Evolutionary conservation across 1,284 basidiomycete genomes (phyloP).

Genomic region (Leccinum subrobustum): DNA sequence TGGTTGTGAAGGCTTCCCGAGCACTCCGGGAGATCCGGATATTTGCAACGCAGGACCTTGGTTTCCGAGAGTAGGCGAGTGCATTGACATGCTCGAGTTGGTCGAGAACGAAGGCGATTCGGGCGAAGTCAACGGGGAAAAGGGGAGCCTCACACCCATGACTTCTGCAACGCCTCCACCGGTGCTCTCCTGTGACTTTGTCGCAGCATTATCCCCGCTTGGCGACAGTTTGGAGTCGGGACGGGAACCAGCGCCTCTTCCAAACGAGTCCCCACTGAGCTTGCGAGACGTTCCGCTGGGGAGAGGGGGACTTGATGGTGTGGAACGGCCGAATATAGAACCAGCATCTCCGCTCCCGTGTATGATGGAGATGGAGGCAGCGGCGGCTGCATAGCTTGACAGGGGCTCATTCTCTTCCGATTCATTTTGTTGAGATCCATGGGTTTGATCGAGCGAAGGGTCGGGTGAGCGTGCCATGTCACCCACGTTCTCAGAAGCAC

Average conservation of each 20-base stretch:
- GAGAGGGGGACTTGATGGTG: constrained; percentile 26
- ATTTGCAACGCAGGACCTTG: constrained; percentile 16
- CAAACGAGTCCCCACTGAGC: constrained; percentile 29
- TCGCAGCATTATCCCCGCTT: constrained; percentile 23
- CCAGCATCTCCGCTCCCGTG: constrained; percentile 20
- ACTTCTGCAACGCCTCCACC: constrained; percentile 24
- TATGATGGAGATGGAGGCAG: constrained; percentile 24
- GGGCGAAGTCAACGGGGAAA: constrained; percentile 31
- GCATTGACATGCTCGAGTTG: constrained; percentile 30
- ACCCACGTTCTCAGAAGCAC: constrained; percentile 23
- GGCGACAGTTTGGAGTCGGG: constrained; percentile 39
- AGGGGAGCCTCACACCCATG: constrained; percentile 33
- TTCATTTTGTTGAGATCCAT: constrained; percentile 10
- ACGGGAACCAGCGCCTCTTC: constrained; percentile 28
- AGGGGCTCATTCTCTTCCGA: constrained; percentile 31
- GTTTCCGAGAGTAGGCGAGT: constrained; percentile 16
- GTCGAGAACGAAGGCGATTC: constrained; percentile 35
- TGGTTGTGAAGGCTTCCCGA: constrained; percentile 19
- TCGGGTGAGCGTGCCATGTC: constrained; percentile 20
- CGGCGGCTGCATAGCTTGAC: constrained; percentile 8
- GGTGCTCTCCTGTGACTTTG: constrained; percentile 26
- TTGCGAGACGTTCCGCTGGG: constrained; percentile 25
- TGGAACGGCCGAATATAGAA: constrained; percentile 10
- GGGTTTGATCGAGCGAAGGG: constrained; percentile 28
- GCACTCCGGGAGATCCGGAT: constrained; percentile 16